phyloP scores from a whole-genome alignment of 2,329 filamentous ascomycete species.

The Byssothecium circinans region DNA sequence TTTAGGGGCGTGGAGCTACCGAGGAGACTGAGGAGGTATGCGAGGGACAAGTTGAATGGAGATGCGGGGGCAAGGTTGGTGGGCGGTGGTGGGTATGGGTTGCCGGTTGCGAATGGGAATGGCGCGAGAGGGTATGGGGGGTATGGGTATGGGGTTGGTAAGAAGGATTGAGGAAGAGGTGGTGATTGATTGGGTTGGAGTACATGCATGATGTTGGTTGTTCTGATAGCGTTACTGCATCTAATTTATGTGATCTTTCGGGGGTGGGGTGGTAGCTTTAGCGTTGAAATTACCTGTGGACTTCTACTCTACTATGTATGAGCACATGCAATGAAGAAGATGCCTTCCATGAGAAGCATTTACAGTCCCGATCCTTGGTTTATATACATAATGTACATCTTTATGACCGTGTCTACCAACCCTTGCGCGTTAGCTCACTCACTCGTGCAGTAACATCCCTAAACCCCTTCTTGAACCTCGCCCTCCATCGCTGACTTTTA shows the following conservation, averaged over 20 bases:
- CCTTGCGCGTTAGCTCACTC: conserved; percentile 71
- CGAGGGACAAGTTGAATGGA: conserved; percentile 53
- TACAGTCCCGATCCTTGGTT: neutral
- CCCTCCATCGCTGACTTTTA: conserved; percentile 68
- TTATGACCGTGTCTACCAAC: conserved; percentile 62
- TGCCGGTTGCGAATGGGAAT: conserved; percentile 32
- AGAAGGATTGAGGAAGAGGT: conserved; percentile 42
- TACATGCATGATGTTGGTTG: no score
- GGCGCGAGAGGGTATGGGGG: conserved; percentile 48
- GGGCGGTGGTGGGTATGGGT: conserved; percentile 34
- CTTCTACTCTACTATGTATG: no score
- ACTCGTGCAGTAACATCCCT: conserved; percentile 65
- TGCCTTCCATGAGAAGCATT: no score
- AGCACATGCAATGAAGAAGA: no score
- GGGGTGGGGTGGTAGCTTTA: no score
- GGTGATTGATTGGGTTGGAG: no score
- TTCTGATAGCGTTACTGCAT: no score
- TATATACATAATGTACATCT: neutral
- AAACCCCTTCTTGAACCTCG: conserved; percentile 70
- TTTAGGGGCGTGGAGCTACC: conserved; percentile 57
- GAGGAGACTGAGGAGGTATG: conserved; percentile 57
- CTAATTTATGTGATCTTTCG: no score
- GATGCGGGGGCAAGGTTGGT: conserved; percentile 39
- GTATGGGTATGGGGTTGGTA: conserved; percentile 50
- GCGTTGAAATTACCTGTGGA: no score